Evolutionary conservation across 2,329 filamentous ascomycete species (phyloP).

Genomic region (Alternaria triticina): DNA sequence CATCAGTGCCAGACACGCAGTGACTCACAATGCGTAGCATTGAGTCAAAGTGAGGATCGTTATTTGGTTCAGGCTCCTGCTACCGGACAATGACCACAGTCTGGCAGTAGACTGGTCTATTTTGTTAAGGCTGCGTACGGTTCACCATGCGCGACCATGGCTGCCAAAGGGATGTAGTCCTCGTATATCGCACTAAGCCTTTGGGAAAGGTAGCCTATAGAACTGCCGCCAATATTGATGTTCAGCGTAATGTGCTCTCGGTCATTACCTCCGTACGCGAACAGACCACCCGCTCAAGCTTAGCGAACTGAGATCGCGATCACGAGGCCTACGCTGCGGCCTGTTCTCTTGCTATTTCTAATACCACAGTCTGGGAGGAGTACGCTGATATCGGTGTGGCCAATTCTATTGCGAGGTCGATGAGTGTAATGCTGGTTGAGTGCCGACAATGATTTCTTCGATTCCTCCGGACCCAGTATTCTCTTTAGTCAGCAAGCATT

Average conservation of each 20-base stretch:
- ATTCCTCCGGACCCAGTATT: too few relatives aligned
- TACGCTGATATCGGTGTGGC: too few relatives aligned
- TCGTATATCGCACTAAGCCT: not conserved
- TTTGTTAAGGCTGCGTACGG: not conserved
- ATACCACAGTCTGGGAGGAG: not conserved
- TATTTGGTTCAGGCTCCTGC: not conserved
- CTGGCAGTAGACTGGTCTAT: not conserved
- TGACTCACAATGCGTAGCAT: not conserved
- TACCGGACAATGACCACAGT: not conserved
- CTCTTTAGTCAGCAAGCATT: too few relatives aligned
- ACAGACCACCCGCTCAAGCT: not conserved
- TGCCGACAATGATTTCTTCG: too few relatives aligned
- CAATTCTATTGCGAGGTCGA: too few relatives aligned
- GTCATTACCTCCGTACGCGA: not conserved
- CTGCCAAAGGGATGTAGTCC: not conserved
- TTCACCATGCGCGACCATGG: not conserved
- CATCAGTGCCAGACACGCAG: not conserved
- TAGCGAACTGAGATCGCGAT: not conserved
- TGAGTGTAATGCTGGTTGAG: too few relatives aligned
- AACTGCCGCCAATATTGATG: not conserved
- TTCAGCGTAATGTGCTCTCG: not conserved
- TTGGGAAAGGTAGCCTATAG: not conserved
- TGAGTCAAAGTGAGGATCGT: not conserved
- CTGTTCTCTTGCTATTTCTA: not conserved
- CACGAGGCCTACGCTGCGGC: not conserved